A percentile compares a stretch with the other conserved stretches of the same genome.
Evolutionary conservation across 2,329 filamentous ascomycete genomes (phyloP).

Genomic region (Botrytis cinerea): DNA sequence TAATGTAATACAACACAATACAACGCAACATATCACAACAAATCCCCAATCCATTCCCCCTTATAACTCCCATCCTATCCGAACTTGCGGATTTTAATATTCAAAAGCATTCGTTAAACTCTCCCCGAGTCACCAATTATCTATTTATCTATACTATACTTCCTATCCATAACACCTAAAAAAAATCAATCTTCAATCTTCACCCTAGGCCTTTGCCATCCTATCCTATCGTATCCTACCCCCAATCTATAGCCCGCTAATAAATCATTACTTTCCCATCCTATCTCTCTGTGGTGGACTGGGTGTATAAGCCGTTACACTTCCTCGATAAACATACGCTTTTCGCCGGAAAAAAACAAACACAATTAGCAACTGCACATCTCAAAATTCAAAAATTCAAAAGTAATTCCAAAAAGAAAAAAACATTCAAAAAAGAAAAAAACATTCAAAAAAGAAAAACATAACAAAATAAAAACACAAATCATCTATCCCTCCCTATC

Average conservation of each 20-base stretch:
- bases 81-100: neutral
- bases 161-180: neutral
- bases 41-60: neutral
- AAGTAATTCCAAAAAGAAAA: neutral
- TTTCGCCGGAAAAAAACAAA: neutral
- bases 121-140: neutral
- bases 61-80: neutral
- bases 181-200: neutral
- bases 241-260: neutral
- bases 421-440: neutral
- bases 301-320: slow-evolving; percentile 17
- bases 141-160: neutral
- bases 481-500: neutral
- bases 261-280: neutral
- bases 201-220: too few species aligned
- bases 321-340: slow-evolving; percentile 24
- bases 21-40: neutral
- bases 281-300: slow-evolving; percentile 15
- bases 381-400: neutral
- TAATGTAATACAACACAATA: neutral
- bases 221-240: neutral
- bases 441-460: neutral
- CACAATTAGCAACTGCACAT: slow-evolving; percentile 12
- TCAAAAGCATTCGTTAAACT: neutral
- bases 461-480: neutral